Evolutionary conservation across 495 filamentous ascomycete species (phyloP), one percentile per base, ranked within the genome.

Genomic region (Aspergillus cristatus): DNA sequence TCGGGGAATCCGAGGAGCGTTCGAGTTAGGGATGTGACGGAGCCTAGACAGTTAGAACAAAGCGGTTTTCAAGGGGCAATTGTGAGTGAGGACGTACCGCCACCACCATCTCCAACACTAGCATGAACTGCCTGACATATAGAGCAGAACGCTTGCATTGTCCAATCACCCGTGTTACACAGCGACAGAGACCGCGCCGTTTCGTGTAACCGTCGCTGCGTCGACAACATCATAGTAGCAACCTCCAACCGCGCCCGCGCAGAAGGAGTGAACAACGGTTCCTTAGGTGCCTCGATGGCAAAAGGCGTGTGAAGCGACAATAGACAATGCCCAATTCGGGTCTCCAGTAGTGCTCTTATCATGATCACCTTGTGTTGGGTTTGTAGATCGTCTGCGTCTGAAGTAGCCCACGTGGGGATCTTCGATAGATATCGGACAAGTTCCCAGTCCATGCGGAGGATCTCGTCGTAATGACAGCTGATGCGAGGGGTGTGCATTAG

Each of bases 401-500:
- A 18, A 2, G 40, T 14, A 1, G 32, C 13, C 65, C 65, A 68
- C 2, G 34, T 13, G 0, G 65, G 65, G 30, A 67, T 57, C 1
- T 47, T 50, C 32, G 63, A 53, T n/a, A 65, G 45, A 13, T 64
- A 50, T 6, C 54, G 55, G 35, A 39, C 55, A 13, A 68, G 35
- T 31, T 67, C 65, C 56, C 58, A 62, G 28, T 68, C 63, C 16
- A 68, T 34, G 3, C 50, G 57, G 8, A 58, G 55, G n/a, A 68
- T 64, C 18, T 68, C 65, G 17, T 68, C 63, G 24, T 68, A 68
- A 18, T 59, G 54, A 37, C 65, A 68, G 20, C 41, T 64, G 18
- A 68, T 58, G 0, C 55, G 56, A 3, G 63, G 63, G 2, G 65
- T 64, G 40, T 68, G 58, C 61, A 67, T 67, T 18, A 68, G 28